Conservation (phyloP, 345 rosid genomes). For the Euphorbia pulcherrima region DNA sequence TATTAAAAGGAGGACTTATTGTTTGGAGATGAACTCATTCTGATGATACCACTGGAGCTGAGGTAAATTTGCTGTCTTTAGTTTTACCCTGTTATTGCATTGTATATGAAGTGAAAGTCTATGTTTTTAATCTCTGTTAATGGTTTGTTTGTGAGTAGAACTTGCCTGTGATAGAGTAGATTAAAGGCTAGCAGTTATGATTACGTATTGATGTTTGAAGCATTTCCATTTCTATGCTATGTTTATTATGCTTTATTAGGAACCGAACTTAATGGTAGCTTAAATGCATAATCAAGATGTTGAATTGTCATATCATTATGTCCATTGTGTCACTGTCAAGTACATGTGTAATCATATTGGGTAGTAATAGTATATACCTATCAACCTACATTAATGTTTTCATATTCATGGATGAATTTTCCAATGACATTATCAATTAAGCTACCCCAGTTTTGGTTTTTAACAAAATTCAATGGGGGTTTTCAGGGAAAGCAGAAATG, state of each 20-base stretch:
- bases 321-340: not conserved
- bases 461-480: constrained; percentile 7
- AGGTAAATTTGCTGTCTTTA: constrained; percentile 25
- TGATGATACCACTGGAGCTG: constrained; percentile 27
- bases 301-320: not conserved
- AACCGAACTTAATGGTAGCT: not conserved
- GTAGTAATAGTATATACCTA: too few relatives aligned
- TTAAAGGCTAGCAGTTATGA: not conserved
- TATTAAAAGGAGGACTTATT: constrained; percentile 83
- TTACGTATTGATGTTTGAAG: constrained; percentile 1
- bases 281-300: not conserved
- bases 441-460: not conserved
- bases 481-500: constrained; percentile 28
- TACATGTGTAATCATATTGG: too few relatives aligned
- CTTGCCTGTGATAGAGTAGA: not conserved
- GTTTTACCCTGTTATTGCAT: not conserved
- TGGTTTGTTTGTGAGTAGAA: not conserved
- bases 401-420: not conserved
- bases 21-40: constrained; percentile 98
- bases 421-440: not conserved
- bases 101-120: not conserved
- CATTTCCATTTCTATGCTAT: constrained; percentile 1
- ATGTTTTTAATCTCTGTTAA: not conserved
- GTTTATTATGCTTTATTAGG: not conserved
- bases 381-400: not conserved